These are phyloP conservation scores for Aspergillus clavatus DNA, from an alignment of 2,329 filamentous ascomycete species.

Conservation along the genomic window DNA sequence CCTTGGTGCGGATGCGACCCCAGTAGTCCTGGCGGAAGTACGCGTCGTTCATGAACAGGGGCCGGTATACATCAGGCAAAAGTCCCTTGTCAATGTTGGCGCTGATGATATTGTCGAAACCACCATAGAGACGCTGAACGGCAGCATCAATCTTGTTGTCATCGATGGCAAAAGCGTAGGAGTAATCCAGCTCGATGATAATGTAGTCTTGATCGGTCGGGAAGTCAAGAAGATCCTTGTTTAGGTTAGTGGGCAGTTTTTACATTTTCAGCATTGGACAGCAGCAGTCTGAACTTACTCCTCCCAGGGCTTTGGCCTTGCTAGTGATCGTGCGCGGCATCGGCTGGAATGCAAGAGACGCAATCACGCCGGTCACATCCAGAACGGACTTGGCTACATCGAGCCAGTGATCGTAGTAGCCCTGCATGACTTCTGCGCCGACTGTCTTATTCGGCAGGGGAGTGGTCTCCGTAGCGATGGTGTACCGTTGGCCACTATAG, in stretches of 20 bases:
- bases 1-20: conserved; percentile 32
- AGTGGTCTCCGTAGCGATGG: conserved; percentile 37
- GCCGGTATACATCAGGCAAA: conserved; percentile 39
- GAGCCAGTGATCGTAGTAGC: conserved; percentile 31
- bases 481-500: conserved; percentile 39
- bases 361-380: conserved; percentile 25
- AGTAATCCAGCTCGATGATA: conserved; percentile 44
- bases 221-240: conserved; percentile 38
- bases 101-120: conserved; percentile 31
- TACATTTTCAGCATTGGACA: conserved; percentile 3
- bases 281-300: conserved; percentile 29
- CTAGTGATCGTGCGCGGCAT: conserved; percentile 31
- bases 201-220: conserved; percentile 40
- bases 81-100: conserved; percentile 31
- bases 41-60: conserved; percentile 46
- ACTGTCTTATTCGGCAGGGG: conserved; percentile 31
- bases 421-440: conserved; percentile 27
- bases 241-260: background rate
- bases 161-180: conserved; percentile 33
- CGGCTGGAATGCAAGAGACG: conserved; percentile 36
- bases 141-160: conserved; percentile 37
- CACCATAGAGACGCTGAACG: conserved; percentile 35
- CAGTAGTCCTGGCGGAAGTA: conserved; percentile 45
- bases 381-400: conserved; percentile 26
- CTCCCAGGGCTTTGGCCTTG: conserved; percentile 32